phyloP scores from a whole-genome alignment of 1,139 yeast genomes.

The Protomyces inouyei region DNA sequence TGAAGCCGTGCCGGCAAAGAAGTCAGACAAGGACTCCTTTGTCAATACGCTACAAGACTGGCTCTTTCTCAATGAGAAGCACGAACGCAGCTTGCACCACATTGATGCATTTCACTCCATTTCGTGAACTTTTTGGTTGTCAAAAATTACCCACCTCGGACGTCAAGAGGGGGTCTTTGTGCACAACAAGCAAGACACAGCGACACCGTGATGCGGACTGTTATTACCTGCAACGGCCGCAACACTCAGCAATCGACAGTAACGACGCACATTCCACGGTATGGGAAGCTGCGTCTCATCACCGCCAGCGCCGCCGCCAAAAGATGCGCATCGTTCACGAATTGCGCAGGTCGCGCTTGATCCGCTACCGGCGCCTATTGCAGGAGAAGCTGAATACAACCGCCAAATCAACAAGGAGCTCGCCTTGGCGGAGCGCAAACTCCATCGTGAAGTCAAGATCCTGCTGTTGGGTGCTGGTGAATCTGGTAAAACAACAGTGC shows the following conservation, averaged over 20 bases:
- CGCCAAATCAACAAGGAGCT: constrained; percentile 60
- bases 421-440: constrained; percentile 45
- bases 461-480: constrained; percentile 62
- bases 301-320: neutral
- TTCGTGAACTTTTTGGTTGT: neutral
- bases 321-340: neutral
- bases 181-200: no score
- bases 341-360: neutral
- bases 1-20: constrained; percentile 15
- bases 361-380: neutral
- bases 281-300: neutral
- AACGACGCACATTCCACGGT: neutral
- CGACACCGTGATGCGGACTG: no score
- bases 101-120: constrained; percentile 23
- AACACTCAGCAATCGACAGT: no score
- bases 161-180: neutral
- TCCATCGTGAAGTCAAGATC: constrained; percentile 33
- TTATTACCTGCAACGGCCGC: no score
- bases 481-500: constrained; percentile 92
- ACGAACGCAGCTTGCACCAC: constrained; percentile 12
- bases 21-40: constrained; percentile 15
- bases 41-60: constrained; percentile 23
- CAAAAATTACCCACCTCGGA: neutral
- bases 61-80: constrained; percentile 20
- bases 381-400: constrained; percentile 7